Evolutionary conservation across 208 protist species (phyloP).

Genomic region (Trypanosoma boissoni): DNA sequence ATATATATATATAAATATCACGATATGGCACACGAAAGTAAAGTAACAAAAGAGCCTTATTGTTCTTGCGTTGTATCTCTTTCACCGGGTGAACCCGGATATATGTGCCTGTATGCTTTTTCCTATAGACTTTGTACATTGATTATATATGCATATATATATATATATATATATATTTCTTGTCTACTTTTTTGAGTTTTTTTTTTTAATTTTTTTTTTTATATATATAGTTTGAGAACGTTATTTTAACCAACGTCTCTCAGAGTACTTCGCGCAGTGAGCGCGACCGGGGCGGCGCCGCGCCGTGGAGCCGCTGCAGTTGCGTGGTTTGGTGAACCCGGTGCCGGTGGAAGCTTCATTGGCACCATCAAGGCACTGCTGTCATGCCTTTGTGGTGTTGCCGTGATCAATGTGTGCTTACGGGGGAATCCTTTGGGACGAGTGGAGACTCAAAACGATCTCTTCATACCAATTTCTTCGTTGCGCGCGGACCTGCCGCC

Average conservation of each 20-base stretch:
- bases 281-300: too few relatives aligned
- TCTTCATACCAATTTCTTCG: conserved; percentile 22
- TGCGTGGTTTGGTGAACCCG: conserved; percentile 55
- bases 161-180: neutral
- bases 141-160: neutral
- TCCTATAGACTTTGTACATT: neutral
- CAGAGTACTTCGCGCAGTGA: too few relatives aligned
- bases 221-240: conserved; percentile 5
- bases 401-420: conserved; percentile 56
- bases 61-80: neutral
- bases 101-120: too few relatives aligned
- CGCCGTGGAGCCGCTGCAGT: conserved; percentile 32
- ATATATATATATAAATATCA: neutral
- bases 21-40: neutral
- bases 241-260: neutral
- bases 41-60: neutral
- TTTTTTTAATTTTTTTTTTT: neutral
- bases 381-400: conserved; percentile 48
- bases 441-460: conserved; percentile 44
- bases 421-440: conserved; percentile 68
- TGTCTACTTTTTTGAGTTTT: neutral
- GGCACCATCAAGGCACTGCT: conserved; percentile 37
- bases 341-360: conserved; percentile 22
- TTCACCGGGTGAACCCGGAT: neutral
- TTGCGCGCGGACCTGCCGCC: conserved; percentile 11